Evolutionary conservation across 1,139 yeast species (phyloP).

Genomic region (Pichia sp.): DNA sequence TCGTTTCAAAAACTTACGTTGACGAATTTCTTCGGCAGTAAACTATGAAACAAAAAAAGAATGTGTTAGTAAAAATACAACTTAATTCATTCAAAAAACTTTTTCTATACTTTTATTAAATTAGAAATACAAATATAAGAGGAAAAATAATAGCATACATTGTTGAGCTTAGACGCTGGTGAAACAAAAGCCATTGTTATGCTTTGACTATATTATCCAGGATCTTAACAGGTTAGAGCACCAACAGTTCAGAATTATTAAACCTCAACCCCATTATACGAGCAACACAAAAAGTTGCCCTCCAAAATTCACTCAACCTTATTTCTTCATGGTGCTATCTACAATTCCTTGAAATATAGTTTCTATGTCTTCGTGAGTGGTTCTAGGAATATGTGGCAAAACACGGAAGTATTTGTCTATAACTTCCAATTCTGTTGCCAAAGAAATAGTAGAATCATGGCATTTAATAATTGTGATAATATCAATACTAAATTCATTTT

Average conservation of each 20-base stretch:
- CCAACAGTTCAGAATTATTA: too few relatives aligned
- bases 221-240: too few relatives aligned
- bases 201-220: too few relatives aligned
- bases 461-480: conserved; percentile 21
- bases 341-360: conserved; percentile 9
- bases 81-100: too few relatives aligned
- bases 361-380: conserved; percentile 16
- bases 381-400: conserved; percentile 19
- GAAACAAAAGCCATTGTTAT: conserved; percentile 4
- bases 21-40: conserved; percentile 45
- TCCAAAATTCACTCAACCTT: not conserved
- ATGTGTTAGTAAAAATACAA: not conserved
- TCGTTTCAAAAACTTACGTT: conserved; percentile 53
- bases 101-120: too few relatives aligned
- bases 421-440: conserved; percentile 16
- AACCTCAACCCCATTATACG: too few relatives aligned
- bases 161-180: conserved; percentile 4
- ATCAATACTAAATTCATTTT: conserved; percentile 14
- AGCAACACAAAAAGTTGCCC: too few relatives aligned
- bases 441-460: conserved; percentile 18
- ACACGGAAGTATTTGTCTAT: conserved; percentile 23
- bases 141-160: too few relatives aligned
- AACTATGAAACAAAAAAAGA: conserved; percentile 18
- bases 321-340: not conserved
- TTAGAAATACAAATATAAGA: too few relatives aligned